Evolutionary conservation across 2,329 filamentous ascomycete genomes (phyloP), one percentile per base, ranked within the genome.

Genomic region (Didymella exigua): DNA sequence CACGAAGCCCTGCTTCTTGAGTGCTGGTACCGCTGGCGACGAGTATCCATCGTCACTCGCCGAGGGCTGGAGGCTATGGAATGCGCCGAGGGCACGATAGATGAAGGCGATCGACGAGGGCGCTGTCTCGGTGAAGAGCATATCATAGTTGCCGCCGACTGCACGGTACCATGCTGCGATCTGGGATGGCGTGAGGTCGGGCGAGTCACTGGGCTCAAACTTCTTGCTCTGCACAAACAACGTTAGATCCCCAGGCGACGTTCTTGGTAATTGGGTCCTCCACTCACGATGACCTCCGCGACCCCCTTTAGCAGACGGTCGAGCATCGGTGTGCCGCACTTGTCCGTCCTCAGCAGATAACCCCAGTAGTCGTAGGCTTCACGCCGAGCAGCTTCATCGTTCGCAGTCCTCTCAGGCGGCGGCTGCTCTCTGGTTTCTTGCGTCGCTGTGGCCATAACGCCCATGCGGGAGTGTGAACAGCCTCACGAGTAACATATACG

Each of bases 21-120:
- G 78, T 13, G 92, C 90, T 0, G 95, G 95, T 36, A 97, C 84
- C 0, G 84, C 86, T 0, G 93, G 95, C 0, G 87, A 80, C 3
- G 83, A 84, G 72, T 90, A 97, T 59, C 90, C 85, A 65, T 87
- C 83, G 41, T 74, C 72, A 33, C 86, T 84, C 42, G 75, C 74
- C 1, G 85, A 85, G 1, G 91, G 91, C 63, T 96, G 90, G 24
- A 98, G 82, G 44, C 86, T 87, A 76, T 98, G 93, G 66, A 92
- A 89, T 73, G 93, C 97, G 64, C 93, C 95, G 46, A 96, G 85
- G 7, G 90, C 90, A 69, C 91, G 89, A 82, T 96, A 98, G 61
- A 97, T 95, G 77, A 91, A 96, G 24, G 93, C 95, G 59, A 99
- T 87, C 37, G 89, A 88, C 31, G 86, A 79, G 56, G 87, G 78